Evolutionary conservation across 73 alveolate species (phyloP).

Genomic region (Tetrahymena malaccensis): DNA sequence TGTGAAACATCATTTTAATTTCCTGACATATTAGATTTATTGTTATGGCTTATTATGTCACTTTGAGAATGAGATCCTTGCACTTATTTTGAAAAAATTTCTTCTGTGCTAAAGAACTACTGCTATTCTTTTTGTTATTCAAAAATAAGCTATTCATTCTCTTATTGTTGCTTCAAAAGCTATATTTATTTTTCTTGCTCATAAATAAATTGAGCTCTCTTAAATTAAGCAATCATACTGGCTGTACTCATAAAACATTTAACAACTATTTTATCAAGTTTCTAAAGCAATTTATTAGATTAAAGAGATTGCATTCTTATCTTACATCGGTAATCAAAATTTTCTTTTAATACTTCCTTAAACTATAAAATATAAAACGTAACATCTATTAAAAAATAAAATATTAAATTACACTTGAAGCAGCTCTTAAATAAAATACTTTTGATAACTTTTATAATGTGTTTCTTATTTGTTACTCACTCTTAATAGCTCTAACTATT

Average conservation of each 20-base stretch:
- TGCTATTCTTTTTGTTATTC: background rate
- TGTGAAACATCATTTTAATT: background rate
- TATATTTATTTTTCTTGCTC: background rate
- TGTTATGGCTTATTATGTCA: background rate
- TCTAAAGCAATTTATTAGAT: background rate
- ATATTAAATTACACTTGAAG: background rate
- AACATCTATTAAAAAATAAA: background rate
- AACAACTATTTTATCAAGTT: background rate
- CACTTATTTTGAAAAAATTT: background rate
- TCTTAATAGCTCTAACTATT: background rate
- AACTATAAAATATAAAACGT: background rate
- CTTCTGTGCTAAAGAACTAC: background rate
- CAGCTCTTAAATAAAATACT: background rate
- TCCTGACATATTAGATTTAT: background rate
- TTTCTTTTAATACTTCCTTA: background rate
- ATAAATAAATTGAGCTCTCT: background rate
- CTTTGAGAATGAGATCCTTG: background rate
- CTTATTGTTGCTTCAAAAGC: background rate
- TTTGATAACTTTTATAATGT: background rate
- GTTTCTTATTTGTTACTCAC: background rate
- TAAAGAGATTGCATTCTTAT: background rate
- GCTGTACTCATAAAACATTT: background rate
- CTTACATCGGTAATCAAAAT: background rate
- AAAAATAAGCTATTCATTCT: background rate
- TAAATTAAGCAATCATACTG: background rate